Evolutionary conservation across 2,329 filamentous ascomycete genomes (phyloP), one percentile per base, ranked within the genome.

Genomic region (Apiospora marii): DNA sequence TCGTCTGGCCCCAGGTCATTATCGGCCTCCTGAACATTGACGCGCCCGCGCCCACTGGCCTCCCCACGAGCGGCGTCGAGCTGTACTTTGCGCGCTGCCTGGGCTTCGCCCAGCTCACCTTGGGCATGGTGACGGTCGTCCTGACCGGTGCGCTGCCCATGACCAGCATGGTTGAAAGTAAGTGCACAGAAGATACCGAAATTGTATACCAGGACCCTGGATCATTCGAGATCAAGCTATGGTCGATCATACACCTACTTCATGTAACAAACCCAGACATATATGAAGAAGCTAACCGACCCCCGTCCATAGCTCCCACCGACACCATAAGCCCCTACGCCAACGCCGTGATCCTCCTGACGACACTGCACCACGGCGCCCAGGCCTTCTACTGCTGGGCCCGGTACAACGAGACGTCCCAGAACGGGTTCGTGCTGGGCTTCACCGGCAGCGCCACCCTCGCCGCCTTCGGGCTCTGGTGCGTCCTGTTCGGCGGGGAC

Each of bases 81-180:
- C 83, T 89, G 72, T 96, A 96, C 86, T 91, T 95, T 80, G 90
- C 90, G 70, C 92, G 93, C 58, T 90, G 88, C 41, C 87, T 94
- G 1, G 93, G 92, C 74, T 84, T 95, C 72, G 84, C 90, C 43
- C 87, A 94, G 64, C 84, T 95, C 30, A 84, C 90, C 13, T 83
- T 96, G 41, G 91, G 90, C 44, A 79, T 91, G 8, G 82, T 93
- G 16, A 87, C 88, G n/a, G 82, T 95, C 49, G 85, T 94, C 48
- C 86, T 95, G 43, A 93, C 92, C 0, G 94, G 93, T 67, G 87
- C 88, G 2, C 85, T 96, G 6, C 93, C 93, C 0, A 82, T 95
- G 16, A 87, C 86, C 0, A 87, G 88, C n/a, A 80, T 80, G 34
- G 78, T 80, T n/a, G 82, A 85, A 5, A 76, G 85, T 86, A 80